Evolutionary conservation across 805 yeast species (phyloP), one percentile per base, ranked within the genome.

Genomic region (Ogataea minuta): DNA sequence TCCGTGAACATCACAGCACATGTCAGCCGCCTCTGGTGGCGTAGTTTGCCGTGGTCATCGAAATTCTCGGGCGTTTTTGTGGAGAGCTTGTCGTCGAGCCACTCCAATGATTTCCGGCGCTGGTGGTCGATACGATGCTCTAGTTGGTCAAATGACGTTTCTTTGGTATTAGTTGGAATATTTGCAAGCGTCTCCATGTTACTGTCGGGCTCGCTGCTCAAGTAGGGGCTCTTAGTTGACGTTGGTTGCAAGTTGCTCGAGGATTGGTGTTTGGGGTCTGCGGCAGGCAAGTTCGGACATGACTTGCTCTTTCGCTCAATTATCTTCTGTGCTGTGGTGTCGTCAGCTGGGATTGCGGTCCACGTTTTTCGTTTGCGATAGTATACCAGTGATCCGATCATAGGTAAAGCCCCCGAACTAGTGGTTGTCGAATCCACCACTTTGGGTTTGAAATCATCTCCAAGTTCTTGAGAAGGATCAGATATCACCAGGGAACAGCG

Each of bases 1-100:
- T 59, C 44, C 11, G 66, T 65, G 46, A 73, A 72, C 23, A 68
- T 65, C 49, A 73, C 53, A 0, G 79, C 77, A 28, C 74, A 66
- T 0, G 76, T 65, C n/a, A 68, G 61, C 26, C 75, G 53, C 31
- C 77, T 46, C 25, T 62, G 64, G 48, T 73, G 79, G 26, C 60
- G 54, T 8, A 19, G 30, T 13, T 19, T 21, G 17, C 32, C 13
- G n/a, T 17, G 13, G 9, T 13, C 12, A 14, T 28, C 34, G 8
- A 19, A 19, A 14, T 27, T 8, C 26, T 21, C n/a, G 15, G 26
- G 25, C 10, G 23, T 27, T 14, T 12, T 23, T 11, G 6, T 16
- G 15, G 15, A 27, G 9, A 30, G 16, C 6, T 13, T 9, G 12
- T 11, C 23, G 17, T 30, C 37, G 23, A 25, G 10, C 33, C 36